phyloP scores from a whole-genome alignment of 108 stramenopile species.

The Parietichytrium sp. region DNA sequence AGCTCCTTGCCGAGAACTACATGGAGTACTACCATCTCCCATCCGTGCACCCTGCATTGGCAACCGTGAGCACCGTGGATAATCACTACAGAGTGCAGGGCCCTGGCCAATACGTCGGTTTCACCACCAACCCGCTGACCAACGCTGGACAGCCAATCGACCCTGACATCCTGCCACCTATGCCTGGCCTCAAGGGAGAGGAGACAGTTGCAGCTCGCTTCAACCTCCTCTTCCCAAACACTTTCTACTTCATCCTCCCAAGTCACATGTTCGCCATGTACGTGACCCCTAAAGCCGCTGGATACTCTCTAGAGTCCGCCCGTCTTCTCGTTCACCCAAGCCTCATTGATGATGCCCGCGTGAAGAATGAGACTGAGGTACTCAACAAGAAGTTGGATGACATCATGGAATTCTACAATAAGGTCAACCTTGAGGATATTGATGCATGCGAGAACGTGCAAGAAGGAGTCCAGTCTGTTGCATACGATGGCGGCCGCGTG shows the following conservation, averaged over 20 bases:
- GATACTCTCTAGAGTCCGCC: background rate
- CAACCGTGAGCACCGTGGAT: conserved; percentile 12
- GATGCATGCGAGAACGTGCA: conserved; percentile 36
- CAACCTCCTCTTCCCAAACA: conserved; percentile 35
- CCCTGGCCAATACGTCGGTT: background rate
- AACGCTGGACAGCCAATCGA: conserved; percentile 16
- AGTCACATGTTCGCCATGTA: background rate
- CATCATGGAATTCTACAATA: conserved; percentile 19
- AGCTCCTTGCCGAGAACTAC: conserved; percentile 40
- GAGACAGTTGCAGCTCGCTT: background rate
- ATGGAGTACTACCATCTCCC: conserved; percentile 42
- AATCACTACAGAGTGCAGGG: conserved; percentile 35
- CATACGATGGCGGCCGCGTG: conserved; percentile 25
- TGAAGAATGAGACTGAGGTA: background rate
- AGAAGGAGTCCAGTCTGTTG: background rate
- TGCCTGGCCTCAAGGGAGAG: background rate
- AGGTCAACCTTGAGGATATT: conserved; percentile 19
- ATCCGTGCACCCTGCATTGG: conserved; percentile 9
- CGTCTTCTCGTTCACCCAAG: conserved; percentile 38
- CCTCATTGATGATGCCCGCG: background rate
- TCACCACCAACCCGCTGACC: conserved; percentile 20
- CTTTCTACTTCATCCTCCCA: conserved; percentile 21
- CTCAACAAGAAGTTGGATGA: conserved; percentile 35
- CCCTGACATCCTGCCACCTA: background rate
- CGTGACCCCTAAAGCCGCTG: background rate